Evolutionary conservation across 192 early-diverging fungal species (phyloP), one percentile per base, ranked within the genome.

Genomic region (Rhizophagus prolifer): DNA sequence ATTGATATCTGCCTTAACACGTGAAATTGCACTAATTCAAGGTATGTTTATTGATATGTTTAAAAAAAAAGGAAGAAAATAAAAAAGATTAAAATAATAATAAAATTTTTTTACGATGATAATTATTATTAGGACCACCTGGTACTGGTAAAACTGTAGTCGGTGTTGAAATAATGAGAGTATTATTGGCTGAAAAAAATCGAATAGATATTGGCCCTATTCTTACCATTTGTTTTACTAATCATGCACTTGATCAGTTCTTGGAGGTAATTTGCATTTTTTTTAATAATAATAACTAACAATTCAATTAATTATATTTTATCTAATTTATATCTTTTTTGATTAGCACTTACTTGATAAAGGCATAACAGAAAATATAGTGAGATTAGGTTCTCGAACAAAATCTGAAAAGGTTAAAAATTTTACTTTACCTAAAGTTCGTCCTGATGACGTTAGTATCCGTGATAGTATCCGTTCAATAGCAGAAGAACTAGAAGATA

Each of bases 181-280:
- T 83, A 6, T 80, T 87, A 2, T 46, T 82, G 19, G 71, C 78
- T 10, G 3, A n/a, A 28, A 3, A 46, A 50, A 82, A 82, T 80
- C 79, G 74, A 44, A 78, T 77, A 23, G 75, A 72, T 16, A 73
- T 80, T 13, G 81, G 75, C 38, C 89, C 85, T 2, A 84, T 89
- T 58, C 79, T 90, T 4, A 77, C 82, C 31, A 81, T 90, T 26
- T 85, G 84, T 44, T 88, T 83, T 63, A 90, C 89, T 9, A 90
- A 90, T 72, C 89, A 89, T 70, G 90, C 90, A 1, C 72, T 91
- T 13, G 90, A 90, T 58, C 87, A 90, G 72, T 91, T 91, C 66
- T 63, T 91, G 2, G 85, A 86, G 36, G 50, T 41, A 26, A n/a
- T 9, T 14, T 50, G 47, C 2, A 50, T 28, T 70, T 46, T 58